These are phyloP conservation scores for Volvox africanus DNA, from an alignment of 139 green algal species.

Conservation along the genomic window DNA sequence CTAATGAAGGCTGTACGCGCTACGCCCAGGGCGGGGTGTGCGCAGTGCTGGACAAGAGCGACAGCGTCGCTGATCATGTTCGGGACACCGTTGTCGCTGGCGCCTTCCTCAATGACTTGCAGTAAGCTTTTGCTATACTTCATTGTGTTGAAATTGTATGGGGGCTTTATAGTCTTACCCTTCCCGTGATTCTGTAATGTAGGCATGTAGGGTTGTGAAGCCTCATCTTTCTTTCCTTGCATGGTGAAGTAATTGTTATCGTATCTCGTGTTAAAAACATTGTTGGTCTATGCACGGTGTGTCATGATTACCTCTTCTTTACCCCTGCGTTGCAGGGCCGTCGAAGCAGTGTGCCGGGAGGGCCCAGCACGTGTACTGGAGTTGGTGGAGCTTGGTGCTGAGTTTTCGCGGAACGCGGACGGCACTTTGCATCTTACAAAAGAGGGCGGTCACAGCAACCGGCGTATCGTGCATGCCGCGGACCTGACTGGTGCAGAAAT, in stretches of 20 bases:
- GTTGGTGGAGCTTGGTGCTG: slow-evolving; percentile 89
- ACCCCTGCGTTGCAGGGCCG: slow-evolving; percentile 70
- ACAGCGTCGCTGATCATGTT: slow-evolving; percentile 92
- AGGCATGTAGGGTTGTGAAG: too few relatives aligned
- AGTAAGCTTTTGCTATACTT: slow-evolving; percentile 65
- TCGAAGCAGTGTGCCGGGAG: slow-evolving; percentile 94
- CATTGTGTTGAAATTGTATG: too few relatives aligned
- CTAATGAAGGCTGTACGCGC: slow-evolving; percentile 86
- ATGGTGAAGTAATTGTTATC: too few relatives aligned
- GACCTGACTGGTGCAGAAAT: slow-evolving; percentile 96
- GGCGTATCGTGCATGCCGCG: slow-evolving; percentile 95
- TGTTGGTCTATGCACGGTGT: too few relatives aligned
- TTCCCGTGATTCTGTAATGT: too few relatives aligned
- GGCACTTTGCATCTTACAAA: slow-evolving; percentile 94
- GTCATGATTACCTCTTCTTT: not conserved
- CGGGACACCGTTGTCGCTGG: slow-evolving; percentile 93
- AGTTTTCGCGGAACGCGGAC: slow-evolving; percentile 86
- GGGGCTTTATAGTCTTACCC: too few relatives aligned
- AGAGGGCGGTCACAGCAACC: slow-evolving; percentile 94
- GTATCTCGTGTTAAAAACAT: too few relatives aligned
- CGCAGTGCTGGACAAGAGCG: slow-evolving; percentile 91
- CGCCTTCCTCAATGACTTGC: slow-evolving; percentile 82
- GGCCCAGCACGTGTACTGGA: slow-evolving; percentile 91
- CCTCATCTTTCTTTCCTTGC: too few relatives aligned
- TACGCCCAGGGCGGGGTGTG: slow-evolving; percentile 96